Conservation (phyloP, 768 basidiomycete species). For the Albatrellus ellisii region DNA sequence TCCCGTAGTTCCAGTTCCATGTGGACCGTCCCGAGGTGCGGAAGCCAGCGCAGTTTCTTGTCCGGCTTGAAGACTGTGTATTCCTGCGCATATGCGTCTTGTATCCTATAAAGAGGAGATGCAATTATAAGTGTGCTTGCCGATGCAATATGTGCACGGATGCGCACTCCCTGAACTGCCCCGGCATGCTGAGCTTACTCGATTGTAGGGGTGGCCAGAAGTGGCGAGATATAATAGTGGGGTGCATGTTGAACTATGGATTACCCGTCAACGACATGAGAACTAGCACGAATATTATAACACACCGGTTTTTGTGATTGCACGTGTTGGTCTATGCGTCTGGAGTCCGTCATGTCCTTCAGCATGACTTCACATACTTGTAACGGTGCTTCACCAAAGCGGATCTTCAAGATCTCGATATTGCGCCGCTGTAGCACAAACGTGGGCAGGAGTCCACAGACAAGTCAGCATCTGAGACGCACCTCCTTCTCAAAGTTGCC, state of each 20-base stretch:
- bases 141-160: background rate
- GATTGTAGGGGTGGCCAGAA: constrained; percentile 89
- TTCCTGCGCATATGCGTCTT: constrained; percentile 62
- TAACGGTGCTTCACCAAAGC: constrained; percentile 87
- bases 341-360: constrained; percentile 92
- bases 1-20: constrained; percentile 77
- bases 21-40: constrained; percentile 76
- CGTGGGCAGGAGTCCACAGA: background rate
- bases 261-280: background rate
- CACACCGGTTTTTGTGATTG: constrained; percentile 60
- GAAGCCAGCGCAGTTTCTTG: constrained; percentile 81
- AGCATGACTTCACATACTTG: constrained; percentile 99
- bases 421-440: constrained; percentile 55
- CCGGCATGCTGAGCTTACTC: constrained; percentile 66
- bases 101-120: constrained; percentile 34
- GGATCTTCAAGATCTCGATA: constrained; percentile 87
- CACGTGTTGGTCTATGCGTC: constrained; percentile 77
- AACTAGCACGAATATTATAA: background rate
- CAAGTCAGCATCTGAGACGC: constrained; percentile 5
- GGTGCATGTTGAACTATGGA: constrained; percentile 58
- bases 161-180: constrained; percentile 67
- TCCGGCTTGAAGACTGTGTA: constrained; percentile 85
- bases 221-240: constrained; percentile 83
- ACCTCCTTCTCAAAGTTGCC: constrained; percentile 68
- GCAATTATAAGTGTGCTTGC: background rate